Evolutionary conservation across 1,284 basidiomycete genomes (phyloP), one percentile per base, ranked within the genome.

Genomic region (Pholiota adiposa): DNA sequence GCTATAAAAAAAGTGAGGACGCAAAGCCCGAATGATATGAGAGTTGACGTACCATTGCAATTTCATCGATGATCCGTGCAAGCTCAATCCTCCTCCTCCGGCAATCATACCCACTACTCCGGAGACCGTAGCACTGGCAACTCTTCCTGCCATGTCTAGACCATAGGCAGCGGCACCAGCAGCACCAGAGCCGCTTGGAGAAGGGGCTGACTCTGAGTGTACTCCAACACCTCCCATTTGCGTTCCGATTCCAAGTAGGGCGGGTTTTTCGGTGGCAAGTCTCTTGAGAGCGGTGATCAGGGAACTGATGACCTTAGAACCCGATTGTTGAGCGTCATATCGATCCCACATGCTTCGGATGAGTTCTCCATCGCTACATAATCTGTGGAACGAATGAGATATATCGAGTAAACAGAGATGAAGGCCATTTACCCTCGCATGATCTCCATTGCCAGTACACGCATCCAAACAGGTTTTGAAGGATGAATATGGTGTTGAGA

Each of bases 361-460:
- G 7, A 97, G 83, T 52, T 89, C 85, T 0, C 89, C 85, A 64
- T 97, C 94, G 54, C 86, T 90, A 71, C 94, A 97, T 25, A 97
- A 76, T 1, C 93, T 81, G 57, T 60, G 51, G 3, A 16, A 23
- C 11, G 44, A 38, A 36, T 49, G 23, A 36, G 21, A 55, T 52
- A 51, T 52, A 14, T 25, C n/a, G 48, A 53, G 53, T 44, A 18
- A 46, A n/a, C 33, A 9, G 5, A 51, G 1, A 27, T 33, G 18
- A 18, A 54, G n/a, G 36, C 12, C 46, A 27, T 74, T 46, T 60
- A 80, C 91, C 93, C 95, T 70, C 95, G 82, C 77, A 96, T 87
- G 48, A 96, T 92, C 73, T 98, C 96, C 85, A 97, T 89, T 1
- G 92, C 89, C 2, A 98, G 81, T 0, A 96, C 93, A 18, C 94